Base-by-base conservation (phyloP, 1,139 yeast species). In the Lodderomyces oxycetoniae region DNA sequence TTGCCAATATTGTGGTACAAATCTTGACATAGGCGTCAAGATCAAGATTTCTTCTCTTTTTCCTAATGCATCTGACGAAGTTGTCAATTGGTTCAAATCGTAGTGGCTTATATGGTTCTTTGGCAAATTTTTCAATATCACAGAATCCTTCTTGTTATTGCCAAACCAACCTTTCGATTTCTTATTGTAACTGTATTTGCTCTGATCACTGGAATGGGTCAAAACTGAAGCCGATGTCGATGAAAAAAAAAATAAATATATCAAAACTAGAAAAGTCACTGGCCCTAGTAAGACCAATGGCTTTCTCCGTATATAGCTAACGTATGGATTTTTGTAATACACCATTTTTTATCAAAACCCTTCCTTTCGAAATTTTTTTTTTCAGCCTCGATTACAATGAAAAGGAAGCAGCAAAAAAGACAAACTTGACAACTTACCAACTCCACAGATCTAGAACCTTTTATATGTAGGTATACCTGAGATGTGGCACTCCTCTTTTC, bases 21-120 rank as follows among this genome's bases (percentile, higher is more conserved):
- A 91, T 45, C 78, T 74, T 31, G 94, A 82, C 77, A 91, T 78
- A 28, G 98, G 98, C 3, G 96, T 79, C 58, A 85, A 72, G 44
- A 84, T 76, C 53, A 91, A 68, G 22, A 91, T 86, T 45, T 83
- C 83, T 54, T 91, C 97, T 49, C 73, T 74, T 55, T 86, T 84
- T 39, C 70, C 69, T 35, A 77, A 74, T 6, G 95, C 82, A 56
- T 77, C 71, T 16, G 82, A 67, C 1, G 89, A 74, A 4, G 89
- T 71, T 24, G 79, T 76, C 45, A 89, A 64, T 49, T 73, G 72
- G 60, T 89, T 88, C 64, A 89, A 71, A 57, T 87, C 87, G 55
- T 83, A 87, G 53, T 86, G 93, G 31, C 84, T 74, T 47, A 88
- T 85, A 53, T 84, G 91, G 50, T 84, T 84, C 44, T 81, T 82